Evolutionary conservation across 208 protist genomes (phyloP), one percentile per base, ranked within the genome.

Genomic region (Leishmania guyanensis): DNA sequence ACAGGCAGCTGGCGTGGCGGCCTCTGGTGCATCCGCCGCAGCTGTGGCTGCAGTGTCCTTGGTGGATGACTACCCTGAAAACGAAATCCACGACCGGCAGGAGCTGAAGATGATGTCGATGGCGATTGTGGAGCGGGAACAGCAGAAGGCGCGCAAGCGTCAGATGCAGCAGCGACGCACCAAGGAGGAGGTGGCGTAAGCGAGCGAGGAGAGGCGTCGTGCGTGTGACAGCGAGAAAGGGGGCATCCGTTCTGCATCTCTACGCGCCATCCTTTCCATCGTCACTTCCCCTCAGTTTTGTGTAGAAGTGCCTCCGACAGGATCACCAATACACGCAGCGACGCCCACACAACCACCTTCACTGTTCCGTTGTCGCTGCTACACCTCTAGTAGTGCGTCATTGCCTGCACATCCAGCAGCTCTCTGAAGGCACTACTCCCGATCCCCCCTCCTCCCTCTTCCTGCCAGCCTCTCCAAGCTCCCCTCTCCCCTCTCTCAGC

Each of bases 41-140:
- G 43, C 33, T 26, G 66, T 54, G 16, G 84, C 48, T 29, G 58
- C 69, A 33, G 51, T 58, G 20, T 36, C 46, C 3, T 33, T 82
- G 48, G 90, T 84, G 54, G 92, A 96, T 43, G 91, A 96, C 78
- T 96, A 93, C 84, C 93, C 92, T 43, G 94, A 98, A 50, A 96
- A 95, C 77, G 95, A 98, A 54, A 92, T 96, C 62, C 92, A 94
- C 65, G 91, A 96, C 79, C 88, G 95, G 26, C 82, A 94, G 29
- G 92, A 96, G 77, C 84, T 98, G 66, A 98, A 98, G 85, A 91
- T 96, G 88, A 96, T 98, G 91, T 90, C 93, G 43, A 79, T 93
- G n/a, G 94, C 92, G 14, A 92, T 92, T 29, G 95, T 98, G 48
- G 92, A 96, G 85, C 80, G 94, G 60, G 95, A 97, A 88, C 84